Percentiles rank a stretch among this genome's conserved stretches.
Conservation (phyloP, 495 filamentous ascomycete genomes). For the Elasticomyces elasticus region DNA sequence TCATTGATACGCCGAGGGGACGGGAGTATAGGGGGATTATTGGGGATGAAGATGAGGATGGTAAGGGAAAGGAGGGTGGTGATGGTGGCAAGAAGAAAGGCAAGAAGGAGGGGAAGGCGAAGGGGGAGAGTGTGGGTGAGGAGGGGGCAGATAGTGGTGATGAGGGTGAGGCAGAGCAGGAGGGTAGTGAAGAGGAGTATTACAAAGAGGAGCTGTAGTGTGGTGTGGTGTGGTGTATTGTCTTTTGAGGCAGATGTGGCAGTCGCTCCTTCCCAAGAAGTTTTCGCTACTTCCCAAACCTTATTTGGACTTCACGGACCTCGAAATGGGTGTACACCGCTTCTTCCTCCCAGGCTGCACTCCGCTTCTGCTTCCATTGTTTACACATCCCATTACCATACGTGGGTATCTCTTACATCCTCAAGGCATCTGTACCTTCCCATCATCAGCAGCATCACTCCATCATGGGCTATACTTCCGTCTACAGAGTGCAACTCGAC, state of each 20-base stretch:
- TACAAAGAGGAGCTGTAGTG: slow-evolving; percentile 47
- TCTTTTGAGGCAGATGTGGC: not conserved
- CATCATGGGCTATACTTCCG: not conserved
- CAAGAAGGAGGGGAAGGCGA: slow-evolving; percentile 35
- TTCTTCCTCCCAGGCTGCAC: not conserved
- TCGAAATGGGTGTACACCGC: not conserved
- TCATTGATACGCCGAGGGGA: slow-evolving; percentile 46
- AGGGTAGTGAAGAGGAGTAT: slow-evolving; percentile 42
- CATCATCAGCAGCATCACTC: not conserved
- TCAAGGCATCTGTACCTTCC: no score
- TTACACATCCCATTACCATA: not conserved
- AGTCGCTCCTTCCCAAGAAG: not conserved
- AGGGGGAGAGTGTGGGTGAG: slow-evolving; percentile 27
- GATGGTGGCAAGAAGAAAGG: slow-evolving; percentile 37
- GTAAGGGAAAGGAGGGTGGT: slow-evolving; percentile 36
- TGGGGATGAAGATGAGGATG: slow-evolving; percentile 44
- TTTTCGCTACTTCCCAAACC: not conserved
- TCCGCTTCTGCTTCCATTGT: not conserved
- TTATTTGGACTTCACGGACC: not conserved
- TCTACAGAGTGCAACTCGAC: not conserved
- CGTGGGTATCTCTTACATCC: not conserved
- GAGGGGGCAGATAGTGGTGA: slow-evolving; percentile 20
- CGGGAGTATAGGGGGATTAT: slow-evolving; percentile 42
- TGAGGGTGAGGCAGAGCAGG: slow-evolving; percentile 19
- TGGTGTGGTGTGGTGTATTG: not conserved